Conservation (phyloP, 2,329 filamentous ascomycete genomes). For the Phialophora macrospora region DNA sequence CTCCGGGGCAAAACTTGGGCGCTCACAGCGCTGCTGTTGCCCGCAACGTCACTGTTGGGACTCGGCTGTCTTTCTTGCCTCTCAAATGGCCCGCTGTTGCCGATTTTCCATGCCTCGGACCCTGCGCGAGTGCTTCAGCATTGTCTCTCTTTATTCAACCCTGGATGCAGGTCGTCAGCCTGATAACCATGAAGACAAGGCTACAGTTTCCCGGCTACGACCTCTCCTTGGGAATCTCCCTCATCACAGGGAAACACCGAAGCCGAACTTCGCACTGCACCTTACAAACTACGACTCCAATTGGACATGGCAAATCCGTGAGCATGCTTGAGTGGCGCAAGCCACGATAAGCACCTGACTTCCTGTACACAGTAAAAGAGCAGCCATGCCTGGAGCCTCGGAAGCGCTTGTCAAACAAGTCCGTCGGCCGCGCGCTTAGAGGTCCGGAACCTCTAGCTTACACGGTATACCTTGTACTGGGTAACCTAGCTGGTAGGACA, state of each 20-base stretch:
- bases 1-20: not conserved
- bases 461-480: no score
- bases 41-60: not conserved
- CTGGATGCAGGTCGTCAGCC: constrained; percentile 1
- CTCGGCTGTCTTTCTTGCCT: constrained; percentile 2
- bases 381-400: not conserved
- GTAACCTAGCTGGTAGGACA: not conserved
- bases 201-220: not conserved
- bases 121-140: not conserved
- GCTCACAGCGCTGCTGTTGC: no score
- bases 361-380: not conserved
- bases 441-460: not conserved
- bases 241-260: not conserved
- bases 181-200: not conserved
- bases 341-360: not conserved
- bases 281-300: not conserved
- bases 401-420: not conserved
- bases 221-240: not conserved
- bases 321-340: not conserved
- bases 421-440: not conserved
- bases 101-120: constrained; percentile 1
- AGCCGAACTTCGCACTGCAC: not conserved
- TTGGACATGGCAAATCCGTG: not conserved
- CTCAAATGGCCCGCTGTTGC: not conserved
- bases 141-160: not conserved